phyloP scores from a whole-genome alignment of 129 eudicot species.

The Flaveria ramosissima region DNA sequence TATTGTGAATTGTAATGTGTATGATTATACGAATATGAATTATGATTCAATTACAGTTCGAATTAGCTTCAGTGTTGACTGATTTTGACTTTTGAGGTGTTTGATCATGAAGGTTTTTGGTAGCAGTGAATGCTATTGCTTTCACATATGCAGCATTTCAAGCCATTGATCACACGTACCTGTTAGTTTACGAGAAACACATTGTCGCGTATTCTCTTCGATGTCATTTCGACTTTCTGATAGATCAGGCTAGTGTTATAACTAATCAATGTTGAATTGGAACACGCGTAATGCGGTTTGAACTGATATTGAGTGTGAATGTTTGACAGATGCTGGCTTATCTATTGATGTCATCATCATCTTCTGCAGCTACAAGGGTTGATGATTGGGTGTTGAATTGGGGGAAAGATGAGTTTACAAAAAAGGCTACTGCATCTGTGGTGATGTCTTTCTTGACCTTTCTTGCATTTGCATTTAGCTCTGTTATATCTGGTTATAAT shows the following conservation, averaged over 20 bases:
- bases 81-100: conserved; percentile 1
- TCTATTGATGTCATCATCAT: conserved; percentile 83
- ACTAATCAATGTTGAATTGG: background rate
- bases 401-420: conserved; percentile 85
- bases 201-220: conserved; percentile 48
- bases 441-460: conserved; percentile 82
- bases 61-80: conserved; percentile 8
- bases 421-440: conserved; percentile 76
- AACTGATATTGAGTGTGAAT: background rate
- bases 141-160: conserved; percentile 73
- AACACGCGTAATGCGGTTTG: background rate
- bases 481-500: conserved; percentile 81
- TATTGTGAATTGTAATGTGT: conserved; percentile 7
- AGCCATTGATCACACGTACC: conserved; percentile 60
- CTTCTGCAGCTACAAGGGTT: conserved; percentile 80
- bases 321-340: conserved; percentile 72
- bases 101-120: conserved; percentile 54
- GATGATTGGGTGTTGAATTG: conserved; percentile 87
- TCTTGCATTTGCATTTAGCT: conserved; percentile 67
- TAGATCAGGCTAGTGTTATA: conserved; percentile 81
- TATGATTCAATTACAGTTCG: background rate
- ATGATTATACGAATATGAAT: too few relatives aligned
- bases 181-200: conserved; percentile 49
- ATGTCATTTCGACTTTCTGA: conserved; percentile 62
- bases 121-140: conserved; percentile 58